Percentiles rank a stretch among this genome's conserved stretches.
Evolutionary conservation across 2,329 filamentous ascomycete genomes (phyloP).

Genomic region (Immersiporthe knoxdaviesiana): DNA sequence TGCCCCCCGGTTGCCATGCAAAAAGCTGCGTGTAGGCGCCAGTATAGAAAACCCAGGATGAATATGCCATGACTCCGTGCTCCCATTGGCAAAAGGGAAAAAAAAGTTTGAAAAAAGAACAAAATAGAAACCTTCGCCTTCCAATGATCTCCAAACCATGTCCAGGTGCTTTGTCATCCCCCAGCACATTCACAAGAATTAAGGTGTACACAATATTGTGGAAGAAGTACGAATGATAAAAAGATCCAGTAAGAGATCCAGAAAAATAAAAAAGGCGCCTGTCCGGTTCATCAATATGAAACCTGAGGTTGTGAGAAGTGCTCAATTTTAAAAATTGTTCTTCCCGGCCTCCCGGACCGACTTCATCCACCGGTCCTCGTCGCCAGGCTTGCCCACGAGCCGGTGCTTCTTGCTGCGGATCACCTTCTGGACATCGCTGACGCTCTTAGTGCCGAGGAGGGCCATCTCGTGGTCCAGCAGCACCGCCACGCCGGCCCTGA

Average conservation of each 20-base stretch:
- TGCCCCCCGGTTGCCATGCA: constrained; percentile 18
- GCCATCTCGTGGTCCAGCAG: constrained; percentile 58
- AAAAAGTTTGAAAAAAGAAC: neutral
- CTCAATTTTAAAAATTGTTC: constrained; percentile 20
- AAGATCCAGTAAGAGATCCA: too few species aligned
- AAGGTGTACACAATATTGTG: constrained; percentile 29
- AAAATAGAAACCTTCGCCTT: neutral
- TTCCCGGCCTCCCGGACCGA: constrained; percentile 46
- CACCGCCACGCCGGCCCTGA: constrained; percentile 72
- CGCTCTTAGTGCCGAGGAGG: constrained; percentile 51
- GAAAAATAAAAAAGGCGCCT: neutral
- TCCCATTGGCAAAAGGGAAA: neutral
- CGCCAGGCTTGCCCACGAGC: constrained; percentile 46
- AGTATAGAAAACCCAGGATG: constrained; percentile 4
- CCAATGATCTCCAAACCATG: constrained; percentile 27
- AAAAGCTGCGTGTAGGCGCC: neutral
- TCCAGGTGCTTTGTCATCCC: constrained; percentile 12
- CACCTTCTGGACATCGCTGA: constrained; percentile 48
- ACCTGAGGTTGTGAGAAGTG: too few species aligned
- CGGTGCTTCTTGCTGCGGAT: constrained; percentile 40
- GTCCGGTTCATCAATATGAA: neutral
- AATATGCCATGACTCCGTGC: constrained; percentile 7
- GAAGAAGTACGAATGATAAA: constrained; percentile 20
- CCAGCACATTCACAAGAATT: constrained; percentile 19
- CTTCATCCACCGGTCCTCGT: constrained; percentile 54